Conservation (phyloP, 2,329 filamentous ascomycete species). For the Fusarium stilboides region DNA sequence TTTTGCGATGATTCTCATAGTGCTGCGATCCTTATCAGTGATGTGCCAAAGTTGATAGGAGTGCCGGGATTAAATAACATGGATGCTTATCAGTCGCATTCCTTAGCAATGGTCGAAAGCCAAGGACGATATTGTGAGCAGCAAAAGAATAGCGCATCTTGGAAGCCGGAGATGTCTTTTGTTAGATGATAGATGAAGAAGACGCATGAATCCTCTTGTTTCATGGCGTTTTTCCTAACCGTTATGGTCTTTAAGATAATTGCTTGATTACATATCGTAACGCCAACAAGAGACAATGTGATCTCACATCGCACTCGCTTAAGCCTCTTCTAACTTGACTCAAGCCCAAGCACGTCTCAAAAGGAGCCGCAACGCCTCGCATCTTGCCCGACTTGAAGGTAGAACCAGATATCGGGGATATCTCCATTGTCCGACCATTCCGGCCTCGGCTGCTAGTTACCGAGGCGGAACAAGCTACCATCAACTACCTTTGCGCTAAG, state of each 20-base stretch:
- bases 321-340: neutral
- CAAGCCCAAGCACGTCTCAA: neutral
- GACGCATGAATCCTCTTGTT: neutral
- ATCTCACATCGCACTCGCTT: neutral
- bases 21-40: constrained; percentile 36
- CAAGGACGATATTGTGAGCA: constrained; percentile 20
- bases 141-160: neutral
- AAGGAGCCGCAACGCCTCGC: constrained; percentile 7
- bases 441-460: constrained; percentile 12
- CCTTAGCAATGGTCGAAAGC: constrained; percentile 13
- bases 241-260: neutral
- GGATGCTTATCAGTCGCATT: constrained; percentile 47
- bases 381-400: neutral
- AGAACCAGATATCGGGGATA: neutral
- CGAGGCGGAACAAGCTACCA: constrained; percentile 12
- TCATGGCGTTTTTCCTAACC: constrained; percentile 1
- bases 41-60: constrained; percentile 26
- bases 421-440: neutral
- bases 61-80: constrained; percentile 36
- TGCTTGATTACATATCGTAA: neutral
- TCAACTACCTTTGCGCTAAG: constrained; percentile 34
- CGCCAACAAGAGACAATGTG: neutral
- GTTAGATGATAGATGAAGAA: constrained; percentile 23
- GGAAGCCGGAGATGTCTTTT: constrained; percentile 1
- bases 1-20: neutral